Evolutionary conservation across 371 early-diverging fungal genomes (phyloP).

Genomic region (Lichtheimia corymbifera): DNA sequence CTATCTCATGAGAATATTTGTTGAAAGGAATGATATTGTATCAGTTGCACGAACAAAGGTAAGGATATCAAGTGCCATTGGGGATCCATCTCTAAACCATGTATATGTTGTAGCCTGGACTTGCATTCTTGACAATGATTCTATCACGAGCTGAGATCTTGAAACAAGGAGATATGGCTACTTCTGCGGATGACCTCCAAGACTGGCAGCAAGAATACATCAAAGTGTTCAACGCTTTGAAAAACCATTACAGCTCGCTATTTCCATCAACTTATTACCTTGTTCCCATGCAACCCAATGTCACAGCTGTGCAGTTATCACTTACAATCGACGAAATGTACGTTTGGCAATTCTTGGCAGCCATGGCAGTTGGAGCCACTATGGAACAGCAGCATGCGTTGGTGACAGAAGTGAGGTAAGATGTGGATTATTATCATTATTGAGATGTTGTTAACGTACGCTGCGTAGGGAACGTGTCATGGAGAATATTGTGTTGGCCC

Average conservation of each 20-base stretch:
- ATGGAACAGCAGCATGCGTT: conserved; percentile 92
- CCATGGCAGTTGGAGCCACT: conserved; percentile 91
- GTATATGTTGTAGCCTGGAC: conserved; percentile 59
- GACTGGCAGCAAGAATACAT: conserved; percentile 80
- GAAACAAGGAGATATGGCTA: conserved; percentile 71
- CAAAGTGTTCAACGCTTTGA: conserved; percentile 74
- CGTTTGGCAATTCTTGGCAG: conserved; percentile 98
- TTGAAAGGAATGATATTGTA: conserved; percentile 86
- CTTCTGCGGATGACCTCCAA: conserved; percentile 62
- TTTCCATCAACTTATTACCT: conserved; percentile 68
- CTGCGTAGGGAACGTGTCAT: conserved; percentile 76
- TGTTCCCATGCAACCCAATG: conserved; percentile 50
- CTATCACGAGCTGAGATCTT: conserved; percentile 89
- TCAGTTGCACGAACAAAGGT: conserved; percentile 82
- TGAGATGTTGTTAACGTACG: background rate
- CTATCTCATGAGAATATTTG: conserved; percentile 73
- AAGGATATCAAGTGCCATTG: background rate
- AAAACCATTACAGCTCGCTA: conserved; percentile 73
- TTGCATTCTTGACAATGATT: conserved; percentile 87
- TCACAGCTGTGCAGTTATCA: conserved; percentile 39
- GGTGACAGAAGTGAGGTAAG: conserved; percentile 84
- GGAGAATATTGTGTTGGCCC: conserved; percentile 75
- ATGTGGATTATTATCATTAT: background rate
- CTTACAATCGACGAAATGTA: conserved; percentile 78
- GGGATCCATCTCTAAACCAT: background rate